phyloP scores from a whole-genome alignment of 2,329 filamentous ascomycete genomes.

The Fusarium begoniae region DNA sequence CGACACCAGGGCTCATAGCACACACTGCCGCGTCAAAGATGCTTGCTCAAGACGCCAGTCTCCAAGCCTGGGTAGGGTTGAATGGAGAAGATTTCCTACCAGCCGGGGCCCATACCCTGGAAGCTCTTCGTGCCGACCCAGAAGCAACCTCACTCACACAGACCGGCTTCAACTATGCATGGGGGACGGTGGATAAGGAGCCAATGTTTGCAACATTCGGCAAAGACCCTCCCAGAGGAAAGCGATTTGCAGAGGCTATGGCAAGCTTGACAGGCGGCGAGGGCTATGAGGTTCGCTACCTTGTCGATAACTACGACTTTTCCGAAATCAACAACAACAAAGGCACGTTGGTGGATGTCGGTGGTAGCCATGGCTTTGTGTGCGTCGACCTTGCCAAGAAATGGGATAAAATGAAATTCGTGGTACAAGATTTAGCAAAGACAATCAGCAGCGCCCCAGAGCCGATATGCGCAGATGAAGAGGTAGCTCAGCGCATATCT shows the following conservation, averaged over 20 bases:
- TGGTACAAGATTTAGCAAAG: slow-evolving; percentile 64
- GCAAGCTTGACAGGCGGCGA: slow-evolving; percentile 62
- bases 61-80: slow-evolving; percentile 65
- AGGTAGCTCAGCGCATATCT: slow-evolving; percentile 52
- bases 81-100: slow-evolving; percentile 64
- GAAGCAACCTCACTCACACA: slow-evolving; percentile 58
- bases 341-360: slow-evolving; percentile 66
- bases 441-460: slow-evolving; percentile 58
- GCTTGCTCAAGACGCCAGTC: slow-evolving; percentile 57
- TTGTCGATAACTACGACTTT: slow-evolving; percentile 65
- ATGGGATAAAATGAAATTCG: slow-evolving; percentile 61
- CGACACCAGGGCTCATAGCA: slow-evolving; percentile 58
- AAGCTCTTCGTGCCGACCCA: slow-evolving; percentile 56
- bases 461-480: slow-evolving; percentile 51
- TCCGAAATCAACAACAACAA: slow-evolving; percentile 53
- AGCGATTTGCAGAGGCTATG: slow-evolving; percentile 66
- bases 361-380: slow-evolving; percentile 67
- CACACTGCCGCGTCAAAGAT: slow-evolving; percentile 65
- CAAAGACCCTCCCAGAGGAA: slow-evolving; percentile 57
- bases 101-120: slow-evolving; percentile 56
- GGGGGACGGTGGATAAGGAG: slow-evolving; percentile 59
- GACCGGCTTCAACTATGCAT: slow-evolving; percentile 62
- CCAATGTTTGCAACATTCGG: slow-evolving; percentile 64
- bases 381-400: slow-evolving; percentile 61
- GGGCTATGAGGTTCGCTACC: slow-evolving; percentile 63